phyloP scores from a whole-genome alignment of 2,329 filamentous ascomycete genomes.

The Fusarium pseudocircinatum region DNA sequence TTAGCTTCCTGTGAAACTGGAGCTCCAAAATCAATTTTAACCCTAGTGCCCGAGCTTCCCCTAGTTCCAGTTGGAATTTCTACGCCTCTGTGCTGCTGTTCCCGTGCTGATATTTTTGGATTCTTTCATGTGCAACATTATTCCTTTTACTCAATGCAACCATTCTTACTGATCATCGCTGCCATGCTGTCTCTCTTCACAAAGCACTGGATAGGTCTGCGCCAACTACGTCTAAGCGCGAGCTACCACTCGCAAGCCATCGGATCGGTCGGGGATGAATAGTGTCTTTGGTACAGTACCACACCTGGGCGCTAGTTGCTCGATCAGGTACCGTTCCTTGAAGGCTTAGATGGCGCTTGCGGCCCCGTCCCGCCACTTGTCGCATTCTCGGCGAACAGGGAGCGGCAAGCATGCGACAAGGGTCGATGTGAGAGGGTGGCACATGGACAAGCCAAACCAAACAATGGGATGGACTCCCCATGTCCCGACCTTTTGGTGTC shows the following conservation, averaged over 20 bases:
- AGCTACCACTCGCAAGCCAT: slow-evolving; percentile 6
- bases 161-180: slow-evolving; percentile 13
- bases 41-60: neutral
- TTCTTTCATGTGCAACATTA: slow-evolving; percentile 1
- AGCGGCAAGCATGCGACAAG: slow-evolving; percentile 35
- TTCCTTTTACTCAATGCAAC: slow-evolving; percentile 3
- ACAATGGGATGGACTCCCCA: slow-evolving; percentile 11
- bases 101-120: slow-evolving; percentile 2
- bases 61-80: neutral
- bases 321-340: slow-evolving; percentile 41
- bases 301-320: slow-evolving; percentile 33
- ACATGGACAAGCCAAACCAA: slow-evolving; percentile 21
- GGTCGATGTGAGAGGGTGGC: slow-evolving; percentile 25
- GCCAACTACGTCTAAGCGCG: slow-evolving; percentile 14
- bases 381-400: slow-evolving; percentile 24
- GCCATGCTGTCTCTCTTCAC: slow-evolving; percentile 1
- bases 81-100: slow-evolving; percentile 10
- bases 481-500: neutral
- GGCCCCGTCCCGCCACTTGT: slow-evolving; percentile 43
- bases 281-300: slow-evolving; percentile 5
- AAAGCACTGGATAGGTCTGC: slow-evolving; percentile 7
- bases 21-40: slow-evolving; percentile 1
- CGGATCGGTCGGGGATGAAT: slow-evolving; percentile 24
- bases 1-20: neutral
- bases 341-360: slow-evolving; percentile 44